Conservation (phyloP, 2,329 filamentous ascomycete genomes). For the Bertia moriformis region DNA sequence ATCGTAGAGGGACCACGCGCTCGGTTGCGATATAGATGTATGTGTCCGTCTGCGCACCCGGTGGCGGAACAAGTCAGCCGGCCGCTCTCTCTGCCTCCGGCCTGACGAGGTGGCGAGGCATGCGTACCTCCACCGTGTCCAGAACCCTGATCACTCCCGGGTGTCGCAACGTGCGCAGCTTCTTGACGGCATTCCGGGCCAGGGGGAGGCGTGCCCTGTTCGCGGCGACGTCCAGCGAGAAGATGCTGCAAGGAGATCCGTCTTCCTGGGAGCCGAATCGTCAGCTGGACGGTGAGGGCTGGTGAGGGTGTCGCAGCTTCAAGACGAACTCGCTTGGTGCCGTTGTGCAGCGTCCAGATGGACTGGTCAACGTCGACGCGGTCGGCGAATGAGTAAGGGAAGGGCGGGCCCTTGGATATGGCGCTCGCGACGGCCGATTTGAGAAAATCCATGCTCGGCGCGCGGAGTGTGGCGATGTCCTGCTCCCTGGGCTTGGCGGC, state of each 20-base stretch:
- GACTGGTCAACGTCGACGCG: conserved; percentile 83
- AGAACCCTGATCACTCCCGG: conserved; percentile 88
- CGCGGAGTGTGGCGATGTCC: no score
- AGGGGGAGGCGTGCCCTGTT: conserved; percentile 73
- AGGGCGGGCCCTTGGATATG: conserved; percentile 85
- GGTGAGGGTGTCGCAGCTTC: no score
- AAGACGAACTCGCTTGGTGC: conserved; percentile 63
- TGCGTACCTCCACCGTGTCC: conserved; percentile 77
- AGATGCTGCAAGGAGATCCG: conserved; percentile 85
- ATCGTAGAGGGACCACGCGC: conserved; percentile 69
- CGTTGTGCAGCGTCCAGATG: conserved; percentile 90
- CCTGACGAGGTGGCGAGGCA: no score
- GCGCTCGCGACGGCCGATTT: conserved; percentile 94
- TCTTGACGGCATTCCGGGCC: conserved; percentile 85
- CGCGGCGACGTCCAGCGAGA: conserved; percentile 76
- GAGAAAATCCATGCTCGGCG: conserved; percentile 90
- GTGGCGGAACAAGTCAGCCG: conserved; percentile 1
- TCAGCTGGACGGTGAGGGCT: conserved; percentile 1
- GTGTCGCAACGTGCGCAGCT: conserved; percentile 82
- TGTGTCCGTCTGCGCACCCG: conserved; percentile 71
- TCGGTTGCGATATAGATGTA: conserved; percentile 96
- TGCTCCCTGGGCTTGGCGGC: no score
- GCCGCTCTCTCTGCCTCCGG: no score
- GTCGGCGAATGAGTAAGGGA: conserved; percentile 86
- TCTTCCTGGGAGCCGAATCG: conserved; percentile 54